Evolutionary conservation across 108 stramenopile species (phyloP), one percentile per base, ranked within the genome.

Genomic region (Cylindrotheca fusiformis): DNA sequence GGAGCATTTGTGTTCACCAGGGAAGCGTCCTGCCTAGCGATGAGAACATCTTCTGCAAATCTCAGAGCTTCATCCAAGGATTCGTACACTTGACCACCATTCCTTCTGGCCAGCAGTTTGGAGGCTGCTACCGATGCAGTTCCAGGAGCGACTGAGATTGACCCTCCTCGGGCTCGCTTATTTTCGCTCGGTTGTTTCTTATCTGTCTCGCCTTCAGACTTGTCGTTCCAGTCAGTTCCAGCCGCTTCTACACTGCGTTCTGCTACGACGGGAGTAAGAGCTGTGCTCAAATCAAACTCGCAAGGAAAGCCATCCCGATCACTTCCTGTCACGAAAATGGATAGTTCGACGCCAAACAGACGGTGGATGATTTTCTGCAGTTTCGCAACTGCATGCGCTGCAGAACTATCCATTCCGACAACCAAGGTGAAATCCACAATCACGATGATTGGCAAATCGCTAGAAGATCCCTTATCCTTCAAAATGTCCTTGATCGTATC

Each of bases 381-480:
- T 45, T 91, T 91, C 27, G 70, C 73, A 33, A 91, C 71, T 19
- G 86, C 69, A 54, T 87, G 86, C 26, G 86, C 90, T 10, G 86
- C 84, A 2, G 81, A 83, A n/a, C 82, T 83, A 57, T 93, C 87
- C 49, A 93, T 79, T 41, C 87, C 87, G 0, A 80, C 61, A 10
- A 93, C 91, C 14, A 78, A 50, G 0, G 80, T 72, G 62, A 93
- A 89, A 53, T 89, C 86, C 24, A 93, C 60, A 46, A 93, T 88
- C 27, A 89, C 82, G 21, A 87, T 74, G 27, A 76, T 54, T 1
- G 81, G 79, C 24, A 68, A 44, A 27, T 76, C 72, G 14, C 60
- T 72, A 2, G 60, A 50, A 1, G 54, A 53, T 2, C 41, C 44
- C 54, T 76, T 77, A 24, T 81, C 77, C 1, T 32, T 60, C 55